Evolutionary conservation across 306 rosid genomes (phyloP), one percentile per base, ranked within the genome.

Genomic region (Ceratonia siliqua): DNA sequence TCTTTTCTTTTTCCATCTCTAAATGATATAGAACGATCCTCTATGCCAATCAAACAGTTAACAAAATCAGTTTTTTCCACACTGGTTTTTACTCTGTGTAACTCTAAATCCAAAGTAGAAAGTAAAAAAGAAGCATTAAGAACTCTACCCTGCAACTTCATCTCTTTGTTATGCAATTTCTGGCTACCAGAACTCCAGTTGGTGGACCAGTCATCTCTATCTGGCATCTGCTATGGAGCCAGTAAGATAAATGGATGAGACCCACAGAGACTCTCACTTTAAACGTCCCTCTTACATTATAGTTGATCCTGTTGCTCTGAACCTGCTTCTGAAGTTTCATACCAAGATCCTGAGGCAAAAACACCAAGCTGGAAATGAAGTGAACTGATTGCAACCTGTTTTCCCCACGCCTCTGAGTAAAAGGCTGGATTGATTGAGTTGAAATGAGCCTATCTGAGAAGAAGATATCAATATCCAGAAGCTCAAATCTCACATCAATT

Each of bases 171-270:
- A 39, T 79, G 87, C 96, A 92, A 38, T 77, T 89, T 70, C 88
- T 80, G 13, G 87, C 91, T 58, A 92, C 85, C 54, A 92, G 50
- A 55, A 74, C 75, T 24, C 98, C 98, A n/a, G 81, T 81, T 18
- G 98, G 98, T 0, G 98, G 98, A 71, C 86, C 76, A 45, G 96
- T 90, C 92, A 92, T 81, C 82, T 77, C 91, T 35, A 92, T 71
- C 43, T 84, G 90, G 83, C 96, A 92, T 84, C 87, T 82, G 71
- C 89, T 84, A 80, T 90, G 93, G 76, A 92, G 25, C 91, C 86
- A 83, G 75, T 79, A 89, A 38, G 92, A 81, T 36, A 79, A 58
- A 70, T 86, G 96, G 14, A 89, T 36, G 15, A 83, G 41, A 24
- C 96, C 96, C n/a, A 90, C n/a, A 4, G 42, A 82, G 39, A 88